A percentile compares a stretch with the other conserved stretches of the same genome.
Evolutionary conservation across 768 basidiomycete genomes (phyloP).

Genomic region (Clitopilus passeckerianus): DNA sequence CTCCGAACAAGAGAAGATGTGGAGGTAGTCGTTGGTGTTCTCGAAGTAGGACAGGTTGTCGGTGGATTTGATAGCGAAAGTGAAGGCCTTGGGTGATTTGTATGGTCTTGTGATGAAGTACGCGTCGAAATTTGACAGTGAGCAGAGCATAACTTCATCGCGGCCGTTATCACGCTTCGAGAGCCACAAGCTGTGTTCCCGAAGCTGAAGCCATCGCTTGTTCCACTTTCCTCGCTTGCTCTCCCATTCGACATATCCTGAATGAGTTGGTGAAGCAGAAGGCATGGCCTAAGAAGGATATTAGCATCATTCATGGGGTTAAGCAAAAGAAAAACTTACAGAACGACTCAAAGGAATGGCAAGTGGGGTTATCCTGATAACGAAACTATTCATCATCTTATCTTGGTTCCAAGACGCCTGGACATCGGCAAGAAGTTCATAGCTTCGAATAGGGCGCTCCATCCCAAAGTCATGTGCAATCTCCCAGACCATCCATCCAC

Average conservation of each 20-base stretch:
- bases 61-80: slow-evolving; percentile 85
- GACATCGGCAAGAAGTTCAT: slow-evolving; percentile 77
- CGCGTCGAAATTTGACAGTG: slow-evolving; percentile 84
- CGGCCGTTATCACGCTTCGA: slow-evolving; percentile 89
- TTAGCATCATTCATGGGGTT: neutral
- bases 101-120: slow-evolving; percentile 73
- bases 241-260: slow-evolving; percentile 83
- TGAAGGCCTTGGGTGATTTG: slow-evolving; percentile 80
- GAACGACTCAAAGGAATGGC: slow-evolving; percentile 53
- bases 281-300: slow-evolving; percentile 27
- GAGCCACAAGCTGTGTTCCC: slow-evolving; percentile 82
- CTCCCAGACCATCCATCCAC: slow-evolving; percentile 88
- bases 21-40: slow-evolving; percentile 81
- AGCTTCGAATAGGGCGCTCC: slow-evolving; percentile 89
- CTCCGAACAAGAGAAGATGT: slow-evolving; percentile 76
- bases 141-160: slow-evolving; percentile 79
- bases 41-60: slow-evolving; percentile 87
- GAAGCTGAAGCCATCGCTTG: slow-evolving; percentile 84
- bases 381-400: slow-evolving; percentile 72
- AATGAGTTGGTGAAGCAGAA: slow-evolving; percentile 39
- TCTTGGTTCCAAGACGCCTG: slow-evolving; percentile 87
- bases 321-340: slow-evolving; percentile 32
- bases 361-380: slow-evolving; percentile 71
- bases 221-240: slow-evolving; percentile 92
- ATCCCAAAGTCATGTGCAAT: slow-evolving; percentile 88